phyloP scores from a whole-genome alignment of 257 asterid species.

The Solanum pimpinellifolium region DNA sequence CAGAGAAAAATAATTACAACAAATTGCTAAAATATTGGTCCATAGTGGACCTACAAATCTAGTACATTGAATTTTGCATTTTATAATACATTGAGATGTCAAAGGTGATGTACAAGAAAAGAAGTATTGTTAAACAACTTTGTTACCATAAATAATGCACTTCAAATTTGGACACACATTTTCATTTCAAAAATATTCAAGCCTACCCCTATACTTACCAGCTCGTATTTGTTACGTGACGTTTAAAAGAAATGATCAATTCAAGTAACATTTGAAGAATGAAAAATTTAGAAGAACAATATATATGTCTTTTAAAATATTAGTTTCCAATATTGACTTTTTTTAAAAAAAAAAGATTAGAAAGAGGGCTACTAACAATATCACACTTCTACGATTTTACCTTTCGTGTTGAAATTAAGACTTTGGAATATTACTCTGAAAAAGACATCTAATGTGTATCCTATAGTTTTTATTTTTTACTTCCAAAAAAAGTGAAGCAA shows the following conservation, averaged over 20 bases:
- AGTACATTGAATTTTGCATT: constrained; percentile 9
- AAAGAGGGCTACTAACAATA: not conserved
- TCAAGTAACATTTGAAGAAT: not conserved
- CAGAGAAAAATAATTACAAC: not conserved
- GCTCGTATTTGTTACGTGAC: no score
- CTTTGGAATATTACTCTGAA: not conserved
- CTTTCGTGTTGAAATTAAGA: not conserved
- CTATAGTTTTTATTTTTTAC: not conserved
- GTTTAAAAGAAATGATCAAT: no score
- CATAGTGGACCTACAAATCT: not conserved
- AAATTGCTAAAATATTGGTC: not conserved
- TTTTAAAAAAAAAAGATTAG: not conserved
- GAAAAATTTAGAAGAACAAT: no score
- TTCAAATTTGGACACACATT: not conserved
- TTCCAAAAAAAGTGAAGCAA: not conserved
- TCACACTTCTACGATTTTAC: not conserved
- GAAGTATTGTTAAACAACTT: not conserved
- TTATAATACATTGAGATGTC: not conserved
- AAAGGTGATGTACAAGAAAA: not conserved
- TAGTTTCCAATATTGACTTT: no score
- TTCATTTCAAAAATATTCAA: not conserved
- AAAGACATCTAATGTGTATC: not conserved
- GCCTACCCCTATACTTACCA: not conserved
- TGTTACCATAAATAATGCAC: not conserved
- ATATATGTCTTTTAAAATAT: no score